phyloP scores from a whole-genome alignment of 2,329 filamentous ascomycete genomes.

The Trichophyton benhamiae region DNA sequence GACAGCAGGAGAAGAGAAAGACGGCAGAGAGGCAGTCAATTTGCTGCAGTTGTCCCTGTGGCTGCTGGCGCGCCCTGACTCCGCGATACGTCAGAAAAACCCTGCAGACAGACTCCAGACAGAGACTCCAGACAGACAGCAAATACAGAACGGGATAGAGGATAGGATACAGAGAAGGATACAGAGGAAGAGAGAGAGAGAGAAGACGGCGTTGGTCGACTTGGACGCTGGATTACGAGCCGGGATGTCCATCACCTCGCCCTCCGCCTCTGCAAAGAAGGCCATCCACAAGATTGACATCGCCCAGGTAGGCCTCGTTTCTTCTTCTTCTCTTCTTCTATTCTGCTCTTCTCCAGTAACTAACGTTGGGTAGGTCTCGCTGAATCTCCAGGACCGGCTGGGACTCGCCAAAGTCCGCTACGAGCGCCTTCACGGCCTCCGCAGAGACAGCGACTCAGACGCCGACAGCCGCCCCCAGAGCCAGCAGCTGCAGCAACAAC shows the following conservation, averaged over 20 bases:
- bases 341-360: not conserved
- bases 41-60: not conserved
- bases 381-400: slow-evolving; percentile 82
- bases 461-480: slow-evolving; percentile 45
- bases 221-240: not conserved
- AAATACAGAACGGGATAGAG: too few species aligned
- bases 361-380: slow-evolving; percentile 57
- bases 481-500: not conserved
- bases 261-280: slow-evolving; percentile 24
- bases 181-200: not conserved
- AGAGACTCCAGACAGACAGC: too few species aligned
- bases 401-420: slow-evolving; percentile 96
- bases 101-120: too few species aligned
- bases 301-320: slow-evolving; percentile 24
- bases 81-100: too few species aligned
- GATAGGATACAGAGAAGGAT: not conserved
- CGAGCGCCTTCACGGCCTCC: slow-evolving; percentile 86
- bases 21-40: not conserved
- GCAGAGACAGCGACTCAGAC: slow-evolving; percentile 48
- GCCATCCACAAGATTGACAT: slow-evolving; percentile 32
- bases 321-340: not conserved
- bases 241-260: slow-evolving; percentile 15
- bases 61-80: too few species aligned
- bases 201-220: too few species aligned
- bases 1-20: not conserved